These are phyloP conservation scores for Actinomortierella wolfii DNA, from an alignment of 371 early-diverging fungal species.

Conservation along the genomic window DNA sequence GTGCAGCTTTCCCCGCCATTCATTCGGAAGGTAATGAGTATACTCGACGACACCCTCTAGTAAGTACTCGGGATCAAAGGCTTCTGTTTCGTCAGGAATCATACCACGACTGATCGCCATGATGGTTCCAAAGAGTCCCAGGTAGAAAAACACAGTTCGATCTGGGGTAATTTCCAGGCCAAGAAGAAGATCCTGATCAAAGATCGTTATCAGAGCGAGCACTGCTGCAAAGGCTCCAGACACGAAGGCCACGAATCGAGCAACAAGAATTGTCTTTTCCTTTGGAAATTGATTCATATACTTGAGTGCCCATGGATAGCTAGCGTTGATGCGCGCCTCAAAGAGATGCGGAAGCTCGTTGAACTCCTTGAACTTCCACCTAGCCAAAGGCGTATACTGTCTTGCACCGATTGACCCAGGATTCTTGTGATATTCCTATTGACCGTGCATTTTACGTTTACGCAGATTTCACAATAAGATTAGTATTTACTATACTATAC, in stretches of 20 bases:
- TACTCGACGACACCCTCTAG: conserved; percentile 81
- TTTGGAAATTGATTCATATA: conserved; percentile 93
- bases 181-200: conserved; percentile 87
- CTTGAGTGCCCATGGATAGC: conserved; percentile 72
- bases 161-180: conserved; percentile 90
- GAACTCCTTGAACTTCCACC: conserved; percentile 95
- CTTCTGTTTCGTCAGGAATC: conserved; percentile 82
- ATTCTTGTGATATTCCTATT: conserved; percentile 85
- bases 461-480: not conserved
- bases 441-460: no score
- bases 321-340: conserved; percentile 71
- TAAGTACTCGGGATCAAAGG: conserved; percentile 80
- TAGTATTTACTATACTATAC: conserved; percentile 2
- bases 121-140: conserved; percentile 87
- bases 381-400: conserved; percentile 83
- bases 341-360: conserved; percentile 96
- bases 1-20: conserved; percentile 87
- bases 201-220: conserved; percentile 77
- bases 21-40: conserved; percentile 89
- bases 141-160: conserved; percentile 87
- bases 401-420: conserved; percentile 85
- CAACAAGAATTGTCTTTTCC: conserved; percentile 66
- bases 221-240: conserved; percentile 90
- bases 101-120: conserved; percentile 83
- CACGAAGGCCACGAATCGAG: conserved; percentile 87